A percentile compares a stretch with the other conserved stretches of the same genome.
Conservation (phyloP, 306 rosid genomes). For the Cucurbita argyrosperma region DNA sequence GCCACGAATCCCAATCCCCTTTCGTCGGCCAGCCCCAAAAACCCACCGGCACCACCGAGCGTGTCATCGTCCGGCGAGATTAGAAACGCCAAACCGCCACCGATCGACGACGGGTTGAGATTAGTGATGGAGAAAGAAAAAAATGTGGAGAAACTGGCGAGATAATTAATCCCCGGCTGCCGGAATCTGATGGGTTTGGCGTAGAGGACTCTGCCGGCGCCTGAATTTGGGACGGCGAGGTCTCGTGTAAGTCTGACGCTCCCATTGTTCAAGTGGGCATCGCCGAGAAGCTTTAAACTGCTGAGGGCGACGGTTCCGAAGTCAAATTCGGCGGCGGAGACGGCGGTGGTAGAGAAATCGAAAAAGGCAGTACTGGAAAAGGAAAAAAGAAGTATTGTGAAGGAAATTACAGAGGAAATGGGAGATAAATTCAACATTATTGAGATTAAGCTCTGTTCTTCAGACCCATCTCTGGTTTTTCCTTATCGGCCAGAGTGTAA, state of each 20-base stretch:
- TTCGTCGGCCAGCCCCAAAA: conserved; percentile 34
- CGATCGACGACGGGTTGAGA: conserved; percentile 81
- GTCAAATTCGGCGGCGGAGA: conserved; percentile 54
- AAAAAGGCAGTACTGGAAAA: not conserved
- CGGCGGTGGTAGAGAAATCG: not conserved
- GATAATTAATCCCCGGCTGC: conserved; percentile 21
- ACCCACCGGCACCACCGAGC: conserved; percentile 66
- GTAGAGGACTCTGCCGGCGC: conserved; percentile 69
- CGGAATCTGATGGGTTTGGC: conserved; percentile 57
- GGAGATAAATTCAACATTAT: conserved; percentile 32
- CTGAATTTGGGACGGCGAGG: conserved; percentile 77
- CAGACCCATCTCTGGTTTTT: conserved; percentile 13
- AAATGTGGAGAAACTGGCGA: conserved; percentile 68
- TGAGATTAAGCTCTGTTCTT: conserved; percentile 9
- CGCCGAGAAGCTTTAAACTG: conserved; percentile 71
- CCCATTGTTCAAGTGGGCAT: conserved; percentile 77
- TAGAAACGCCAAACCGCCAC: conserved; percentile 80
- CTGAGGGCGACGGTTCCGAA: conserved; percentile 55
- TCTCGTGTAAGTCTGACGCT: conserved; percentile 81
- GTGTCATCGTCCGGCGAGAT: conserved; percentile 48
- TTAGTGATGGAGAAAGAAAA: conserved; percentile 69
- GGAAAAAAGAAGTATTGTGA: not conserved
- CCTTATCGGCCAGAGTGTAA: not conserved
- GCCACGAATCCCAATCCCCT: conserved; percentile 36
- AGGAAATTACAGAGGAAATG: not conserved